Conservation (phyloP, 2,329 filamentous ascomycete genomes). For the Ascochyta rabiei region DNA sequence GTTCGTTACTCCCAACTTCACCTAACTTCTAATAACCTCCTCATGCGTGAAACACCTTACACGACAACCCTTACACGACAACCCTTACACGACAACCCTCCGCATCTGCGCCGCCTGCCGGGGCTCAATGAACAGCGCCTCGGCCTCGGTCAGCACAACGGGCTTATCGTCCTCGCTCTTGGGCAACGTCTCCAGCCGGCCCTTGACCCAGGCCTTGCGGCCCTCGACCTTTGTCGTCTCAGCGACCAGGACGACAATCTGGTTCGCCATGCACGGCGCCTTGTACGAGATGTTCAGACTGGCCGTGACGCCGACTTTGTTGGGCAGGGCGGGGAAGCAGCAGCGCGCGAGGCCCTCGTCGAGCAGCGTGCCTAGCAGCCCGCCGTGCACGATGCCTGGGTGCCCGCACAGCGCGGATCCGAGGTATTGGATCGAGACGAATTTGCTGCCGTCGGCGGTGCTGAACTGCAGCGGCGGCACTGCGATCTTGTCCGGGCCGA, state of each 20-base stretch:
- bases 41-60: no score
- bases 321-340: constrained; percentile 86
- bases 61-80: no score
- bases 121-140: constrained; percentile 87
- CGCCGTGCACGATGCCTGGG: constrained; percentile 88
- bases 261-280: constrained; percentile 75
- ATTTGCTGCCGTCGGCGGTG: constrained; percentile 56
- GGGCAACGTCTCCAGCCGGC: constrained; percentile 79
- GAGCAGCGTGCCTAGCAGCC: constrained; percentile 86
- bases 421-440: constrained; percentile 75
- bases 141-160: constrained; percentile 78
- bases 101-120: constrained; percentile 68
- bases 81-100: constrained; percentile 29
- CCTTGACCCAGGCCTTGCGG: constrained; percentile 92
- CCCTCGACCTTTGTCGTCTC: constrained; percentile 86
- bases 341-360: constrained; percentile 89
- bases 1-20: constrained; percentile 6
- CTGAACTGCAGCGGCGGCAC: constrained; percentile 82
- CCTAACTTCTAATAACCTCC: background rate
- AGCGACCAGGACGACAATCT: constrained; percentile 78
- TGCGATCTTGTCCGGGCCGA: constrained; percentile 75
- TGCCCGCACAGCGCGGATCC: constrained; percentile 85
- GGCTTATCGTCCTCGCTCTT: constrained; percentile 69
- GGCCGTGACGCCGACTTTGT: constrained; percentile 85
- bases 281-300: constrained; percentile 83